phyloP scores from a whole-genome alignment of 345 rosid species.

The Cardamine chenopodiifolia region DNA sequence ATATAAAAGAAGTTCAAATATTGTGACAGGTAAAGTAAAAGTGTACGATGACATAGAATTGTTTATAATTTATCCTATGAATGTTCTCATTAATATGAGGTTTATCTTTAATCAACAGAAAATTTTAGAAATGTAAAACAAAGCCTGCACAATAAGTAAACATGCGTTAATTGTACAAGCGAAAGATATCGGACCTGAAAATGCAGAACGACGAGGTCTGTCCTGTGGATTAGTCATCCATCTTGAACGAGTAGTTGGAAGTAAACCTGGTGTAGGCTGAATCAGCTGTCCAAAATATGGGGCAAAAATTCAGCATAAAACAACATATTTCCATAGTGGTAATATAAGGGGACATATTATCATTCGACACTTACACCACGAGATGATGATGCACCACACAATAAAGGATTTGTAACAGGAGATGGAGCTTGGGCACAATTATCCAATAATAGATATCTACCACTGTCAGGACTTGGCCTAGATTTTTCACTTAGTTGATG shows the following conservation, averaged over 20 bases:
- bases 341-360: neutral
- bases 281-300: constrained; percentile 57
- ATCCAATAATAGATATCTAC: constrained; percentile 80
- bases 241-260: constrained; percentile 69
- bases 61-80: neutral
- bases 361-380: constrained; percentile 64
- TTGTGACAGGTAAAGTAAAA: neutral
- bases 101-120: constrained; percentile 3
- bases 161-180: constrained; percentile 57
- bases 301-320: constrained; percentile 16
- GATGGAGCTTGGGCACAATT: constrained; percentile 78
- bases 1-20: neutral
- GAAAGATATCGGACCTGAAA: constrained; percentile 74
- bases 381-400: constrained; percentile 59
- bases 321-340: constrained; percentile 1
- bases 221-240: constrained; percentile 81
- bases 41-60: neutral
- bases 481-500: constrained; percentile 85
- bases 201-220: constrained; percentile 68
- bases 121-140: constrained; percentile 9
- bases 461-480: constrained; percentile 71
- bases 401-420: constrained; percentile 75
- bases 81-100: constrained; percentile 1
- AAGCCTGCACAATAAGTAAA: constrained; percentile 13
- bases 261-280: constrained; percentile 66